A percentile compares a stretch with the other conserved stretches of the same genome.
phyloP scores from a whole-genome alignment of 1,284 basidiomycete genomes.

The Trichosporon coremiiforme region DNA sequence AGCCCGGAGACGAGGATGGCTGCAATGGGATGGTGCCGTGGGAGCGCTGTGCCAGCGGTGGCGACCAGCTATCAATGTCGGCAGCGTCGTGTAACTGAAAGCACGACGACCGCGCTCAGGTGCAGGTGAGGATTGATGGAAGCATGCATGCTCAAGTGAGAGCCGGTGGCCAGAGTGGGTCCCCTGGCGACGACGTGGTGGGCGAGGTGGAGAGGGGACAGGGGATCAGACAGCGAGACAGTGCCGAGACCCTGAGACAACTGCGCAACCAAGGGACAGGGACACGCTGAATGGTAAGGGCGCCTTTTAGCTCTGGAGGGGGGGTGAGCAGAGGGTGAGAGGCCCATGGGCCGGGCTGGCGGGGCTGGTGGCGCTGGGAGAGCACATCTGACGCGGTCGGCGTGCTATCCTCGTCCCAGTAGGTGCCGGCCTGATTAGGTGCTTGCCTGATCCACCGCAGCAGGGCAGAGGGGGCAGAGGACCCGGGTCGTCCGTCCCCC shows the following conservation, averaged over 20 bases:
- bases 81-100: not conserved
- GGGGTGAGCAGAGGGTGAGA: not conserved
- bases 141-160: not conserved
- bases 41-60: not conserved
- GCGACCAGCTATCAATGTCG: too few relatives aligned
- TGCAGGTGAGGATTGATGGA: not conserved
- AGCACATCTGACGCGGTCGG: not conserved
- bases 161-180: not conserved
- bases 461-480: not conserved
- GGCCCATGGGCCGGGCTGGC: not conserved
- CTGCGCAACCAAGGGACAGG: conserved; percentile 8
- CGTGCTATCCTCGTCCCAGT: not conserved
- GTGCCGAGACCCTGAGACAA: not conserved
- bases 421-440: not conserved
- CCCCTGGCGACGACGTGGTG: not conserved
- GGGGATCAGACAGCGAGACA: not conserved
- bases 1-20: not conserved
- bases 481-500: not conserved
- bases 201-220: not conserved
- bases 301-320: not conserved
- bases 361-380: not conserved
- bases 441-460: not conserved
- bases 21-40: not conserved
- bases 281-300: not conserved
- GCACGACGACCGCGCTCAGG: too few relatives aligned